A percentile compares a stretch with the other conserved stretches of the same genome.
Evolutionary conservation across 495 filamentous ascomycete species (phyloP).

Genomic region (Lasiosphaeris hirsuta): DNA sequence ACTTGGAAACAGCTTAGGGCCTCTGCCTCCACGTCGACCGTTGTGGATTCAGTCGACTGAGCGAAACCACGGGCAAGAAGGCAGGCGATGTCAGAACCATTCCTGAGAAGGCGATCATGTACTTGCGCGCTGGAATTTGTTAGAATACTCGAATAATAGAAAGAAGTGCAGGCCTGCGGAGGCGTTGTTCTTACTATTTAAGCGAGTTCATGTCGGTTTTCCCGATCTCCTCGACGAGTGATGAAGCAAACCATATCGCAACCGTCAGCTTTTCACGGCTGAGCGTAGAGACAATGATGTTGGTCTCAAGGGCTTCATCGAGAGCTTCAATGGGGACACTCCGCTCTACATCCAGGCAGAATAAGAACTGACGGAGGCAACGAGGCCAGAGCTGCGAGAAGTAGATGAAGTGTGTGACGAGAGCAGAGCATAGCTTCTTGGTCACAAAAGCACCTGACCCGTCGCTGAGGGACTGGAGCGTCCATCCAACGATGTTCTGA

Average conservation of each 20-base stretch:
- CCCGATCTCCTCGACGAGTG: slow-evolving; percentile 71
- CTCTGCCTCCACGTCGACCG: slow-evolving; percentile 40
- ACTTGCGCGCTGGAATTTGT: slow-evolving; percentile 30
- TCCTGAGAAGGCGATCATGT: slow-evolving; percentile 49
- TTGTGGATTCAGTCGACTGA: slow-evolving; percentile 21
- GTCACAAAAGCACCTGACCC: slow-evolving; percentile 63
- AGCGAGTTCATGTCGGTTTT: slow-evolving; percentile 58
- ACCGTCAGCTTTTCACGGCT: slow-evolving; percentile 52
- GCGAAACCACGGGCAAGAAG: slow-evolving; percentile 47
- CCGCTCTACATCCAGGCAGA: slow-evolving; percentile 55
- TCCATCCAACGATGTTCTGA: slow-evolving; percentile 65
- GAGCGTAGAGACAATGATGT: slow-evolving; percentile 53
- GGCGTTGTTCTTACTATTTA: slow-evolving; percentile 45
- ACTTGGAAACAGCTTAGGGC: slow-evolving; percentile 61
- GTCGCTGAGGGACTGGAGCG: slow-evolving; percentile 55
- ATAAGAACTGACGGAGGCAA: slow-evolving; percentile 65
- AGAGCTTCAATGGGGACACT: slow-evolving; percentile 45
- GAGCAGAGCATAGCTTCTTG: slow-evolving; percentile 77
- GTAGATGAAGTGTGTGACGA: slow-evolving; percentile 76
- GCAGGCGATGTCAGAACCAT: slow-evolving; percentile 47
- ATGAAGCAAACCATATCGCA: slow-evolving; percentile 68
- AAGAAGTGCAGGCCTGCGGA: slow-evolving; percentile 1
- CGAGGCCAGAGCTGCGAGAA: slow-evolving; percentile 64
- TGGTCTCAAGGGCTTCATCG: slow-evolving; percentile 47
- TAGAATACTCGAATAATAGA: background rate